Percentiles rank a stretch among this genome's conserved stretches.
These are phyloP conservation scores for Ailanthus altissimus DNA, from an alignment of 345 rosid species.

Conservation along the genomic window DNA sequence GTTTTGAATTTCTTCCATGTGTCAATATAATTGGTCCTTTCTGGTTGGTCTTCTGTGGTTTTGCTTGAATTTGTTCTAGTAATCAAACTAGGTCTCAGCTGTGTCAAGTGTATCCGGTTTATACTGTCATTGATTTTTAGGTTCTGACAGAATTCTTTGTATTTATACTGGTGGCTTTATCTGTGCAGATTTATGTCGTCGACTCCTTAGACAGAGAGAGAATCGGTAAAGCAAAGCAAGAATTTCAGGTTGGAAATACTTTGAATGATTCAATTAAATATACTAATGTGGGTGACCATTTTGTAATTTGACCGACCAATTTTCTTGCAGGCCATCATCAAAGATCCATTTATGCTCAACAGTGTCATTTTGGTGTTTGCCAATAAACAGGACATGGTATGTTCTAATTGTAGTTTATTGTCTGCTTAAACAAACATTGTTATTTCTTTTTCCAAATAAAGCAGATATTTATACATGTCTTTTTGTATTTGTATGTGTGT, in stretches of 20 bases:
- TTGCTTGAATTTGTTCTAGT: background rate
- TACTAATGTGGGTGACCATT: slow-evolving; percentile 20
- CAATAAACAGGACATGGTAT: slow-evolving; percentile 99
- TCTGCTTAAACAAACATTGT: background rate
- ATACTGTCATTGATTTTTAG: background rate
- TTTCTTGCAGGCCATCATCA: slow-evolving; percentile 79
- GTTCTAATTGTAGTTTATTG: slow-evolving; percentile 21
- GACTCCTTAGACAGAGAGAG: slow-evolving; percentile 99
- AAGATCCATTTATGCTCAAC: slow-evolving; percentile 94
- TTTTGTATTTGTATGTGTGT: background rate
- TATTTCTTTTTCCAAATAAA: background rate
- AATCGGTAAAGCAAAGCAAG: slow-evolving; percentile 83
- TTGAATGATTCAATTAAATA: slow-evolving; percentile 22
- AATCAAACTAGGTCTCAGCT: slow-evolving; percentile 2
- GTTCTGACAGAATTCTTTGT: background rate
- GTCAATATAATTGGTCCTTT: background rate
- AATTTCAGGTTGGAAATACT: slow-evolving; percentile 81
- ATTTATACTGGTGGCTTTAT: slow-evolving; percentile 3
- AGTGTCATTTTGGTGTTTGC: slow-evolving; percentile 96
- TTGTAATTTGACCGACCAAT: slow-evolving; percentile 25
- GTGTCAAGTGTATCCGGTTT: background rate
- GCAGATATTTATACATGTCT: background rate
- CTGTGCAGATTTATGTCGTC: slow-evolving; percentile 84
- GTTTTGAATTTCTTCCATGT: background rate
- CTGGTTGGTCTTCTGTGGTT: background rate